Base-by-base conservation (phyloP, 768 basidiomycete genomes). In the Boletus reticuloceps region DNA sequence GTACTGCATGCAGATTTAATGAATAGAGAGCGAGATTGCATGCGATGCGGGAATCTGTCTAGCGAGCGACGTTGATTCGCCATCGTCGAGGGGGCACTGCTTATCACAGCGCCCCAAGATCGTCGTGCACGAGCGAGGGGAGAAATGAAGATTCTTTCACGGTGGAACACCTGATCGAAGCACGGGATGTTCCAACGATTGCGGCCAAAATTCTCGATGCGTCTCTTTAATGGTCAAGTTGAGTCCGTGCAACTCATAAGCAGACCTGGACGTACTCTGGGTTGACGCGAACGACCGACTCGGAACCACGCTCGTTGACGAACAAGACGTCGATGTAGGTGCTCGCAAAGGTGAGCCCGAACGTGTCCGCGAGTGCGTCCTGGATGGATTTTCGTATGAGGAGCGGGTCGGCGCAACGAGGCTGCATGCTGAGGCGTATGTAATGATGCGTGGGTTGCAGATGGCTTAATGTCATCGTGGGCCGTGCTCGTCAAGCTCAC, bases 261-360 rank as follows among this genome's bases (percentile, higher is more conserved):
- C 12, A 22, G 37, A 41, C 40, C 17, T 6, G 36, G 47, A 60
- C 61, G 6, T 58, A 65, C 70, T 47, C 55, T 44, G 58, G 40
- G 54, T 39, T 38, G 41, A 64, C 65, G 5, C 62, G 66, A 14
- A 71, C 27, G 47, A 71, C 56, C 22, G 64, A 36, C 42, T 69
- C 61, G 3, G 66, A 56, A 1, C 61, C 69, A 6, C 38, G 42
- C 46, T 64, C 69, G 48, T 59, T 45, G 10, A 84, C 60, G 77
- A 81, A 83, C 17, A 89, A 69, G 11, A 89, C 67, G 60, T 89
- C 87, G 32, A 88, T 54, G 55, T 84, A 79, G 3, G 74, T 76
- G 45, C 76, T 73, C 2, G 84, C 76, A 10, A 71, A 71, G 5
- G 81, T 79, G 39, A 77, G 55, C 4, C 87, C 86, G 58, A 86